phyloP scores from a whole-genome alignment of 2,329 filamentous ascomycete genomes.

The Calonectria crousiana region DNA sequence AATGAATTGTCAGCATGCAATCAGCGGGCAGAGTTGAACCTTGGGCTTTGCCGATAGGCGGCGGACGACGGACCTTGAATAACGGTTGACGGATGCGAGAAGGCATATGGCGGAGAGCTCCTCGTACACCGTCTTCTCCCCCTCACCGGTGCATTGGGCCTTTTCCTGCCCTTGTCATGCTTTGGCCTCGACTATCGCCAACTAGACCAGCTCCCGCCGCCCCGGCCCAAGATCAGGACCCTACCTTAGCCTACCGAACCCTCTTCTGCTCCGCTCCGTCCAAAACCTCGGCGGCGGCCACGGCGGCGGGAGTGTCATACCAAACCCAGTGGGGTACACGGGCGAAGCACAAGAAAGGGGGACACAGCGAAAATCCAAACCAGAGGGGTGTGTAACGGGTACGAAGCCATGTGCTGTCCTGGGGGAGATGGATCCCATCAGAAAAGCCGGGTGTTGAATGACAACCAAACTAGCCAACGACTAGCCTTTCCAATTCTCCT shows the following conservation, averaged over 20 bases:
- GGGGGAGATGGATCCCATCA: slow-evolving; percentile 11
- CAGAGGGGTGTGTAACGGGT: slow-evolving; percentile 13
- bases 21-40: slow-evolving; percentile 15
- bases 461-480: slow-evolving; percentile 33
- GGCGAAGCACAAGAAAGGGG: slow-evolving; percentile 19
- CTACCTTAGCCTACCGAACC: slow-evolving; percentile 23
- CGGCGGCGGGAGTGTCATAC: slow-evolving; percentile 22
- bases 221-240: slow-evolving; percentile 23
- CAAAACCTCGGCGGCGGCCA: slow-evolving; percentile 24
- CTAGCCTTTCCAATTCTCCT: slow-evolving; percentile 24
- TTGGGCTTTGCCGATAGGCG: background rate
- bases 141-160: slow-evolving; percentile 18
- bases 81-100: background rate
- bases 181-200: slow-evolving; percentile 9
- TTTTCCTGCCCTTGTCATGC: slow-evolving; percentile 17
- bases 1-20: slow-evolving; percentile 22
- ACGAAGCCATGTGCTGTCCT: slow-evolving; percentile 22
- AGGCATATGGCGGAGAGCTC: background rate
- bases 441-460: background rate
- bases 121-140: slow-evolving; percentile 9
- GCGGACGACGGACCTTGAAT: slow-evolving; percentile 1
- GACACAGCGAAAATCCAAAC: slow-evolving; percentile 14
- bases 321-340: slow-evolving; percentile 15
- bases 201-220: slow-evolving; percentile 21
- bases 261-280: slow-evolving; percentile 21